Percentiles rank a stretch among this genome's conserved stretches.
phyloP scores from a whole-genome alignment of 768 basidiomycete genomes.

The Amanita rubescens region DNA sequence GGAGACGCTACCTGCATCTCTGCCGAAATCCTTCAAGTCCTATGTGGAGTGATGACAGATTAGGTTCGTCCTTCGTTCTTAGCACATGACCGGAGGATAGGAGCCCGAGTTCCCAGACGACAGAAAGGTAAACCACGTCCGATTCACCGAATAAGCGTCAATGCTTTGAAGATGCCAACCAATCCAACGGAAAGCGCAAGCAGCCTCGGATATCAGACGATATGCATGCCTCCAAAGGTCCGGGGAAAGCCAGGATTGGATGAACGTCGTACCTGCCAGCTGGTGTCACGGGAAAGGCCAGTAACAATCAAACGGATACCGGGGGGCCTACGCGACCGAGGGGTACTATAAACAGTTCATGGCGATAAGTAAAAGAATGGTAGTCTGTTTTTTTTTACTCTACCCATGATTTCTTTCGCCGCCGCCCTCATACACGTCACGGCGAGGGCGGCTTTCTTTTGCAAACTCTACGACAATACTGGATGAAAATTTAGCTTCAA shows the following conservation, averaged over 20 bases:
- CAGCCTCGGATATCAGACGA: constrained; percentile 3
- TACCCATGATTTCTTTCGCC: constrained; percentile 53
- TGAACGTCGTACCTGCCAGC: constrained; percentile 87
- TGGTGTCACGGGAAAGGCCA: constrained; percentile 89
- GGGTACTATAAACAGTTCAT: constrained; percentile 27
- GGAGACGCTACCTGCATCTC: constrained; percentile 86
- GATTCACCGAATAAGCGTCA: constrained; percentile 3
- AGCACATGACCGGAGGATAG: constrained; percentile 18
- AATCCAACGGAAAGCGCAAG: constrained; percentile 3
- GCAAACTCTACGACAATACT: constrained; percentile 97
- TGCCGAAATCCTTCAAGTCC: constrained; percentile 98
- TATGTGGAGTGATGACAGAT: constrained; percentile 43
- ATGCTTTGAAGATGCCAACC: constrained; percentile 6
- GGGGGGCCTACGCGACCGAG: constrained; percentile 68
- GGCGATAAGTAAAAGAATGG: constrained; percentile 12
- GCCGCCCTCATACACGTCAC: constrained; percentile 69
- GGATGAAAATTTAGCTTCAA: constrained; percentile 2
- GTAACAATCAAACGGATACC: constrained; percentile 81
- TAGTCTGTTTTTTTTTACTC: constrained; percentile 8
- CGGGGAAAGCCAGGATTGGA: constrained; percentile 9
- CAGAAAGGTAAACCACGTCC: constrained; percentile 3
- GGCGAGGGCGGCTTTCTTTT: constrained; percentile 82
- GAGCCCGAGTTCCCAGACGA: constrained; percentile 11
- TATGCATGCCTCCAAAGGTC: constrained; percentile 7
- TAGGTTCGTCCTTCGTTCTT: constrained; percentile 31